A percentile compares a stretch with the other conserved stretches of the same genome.
These are phyloP conservation scores for Talaromyces proteolyticus DNA, from an alignment of 495 filamentous ascomycete species.

Conservation along the genomic window DNA sequence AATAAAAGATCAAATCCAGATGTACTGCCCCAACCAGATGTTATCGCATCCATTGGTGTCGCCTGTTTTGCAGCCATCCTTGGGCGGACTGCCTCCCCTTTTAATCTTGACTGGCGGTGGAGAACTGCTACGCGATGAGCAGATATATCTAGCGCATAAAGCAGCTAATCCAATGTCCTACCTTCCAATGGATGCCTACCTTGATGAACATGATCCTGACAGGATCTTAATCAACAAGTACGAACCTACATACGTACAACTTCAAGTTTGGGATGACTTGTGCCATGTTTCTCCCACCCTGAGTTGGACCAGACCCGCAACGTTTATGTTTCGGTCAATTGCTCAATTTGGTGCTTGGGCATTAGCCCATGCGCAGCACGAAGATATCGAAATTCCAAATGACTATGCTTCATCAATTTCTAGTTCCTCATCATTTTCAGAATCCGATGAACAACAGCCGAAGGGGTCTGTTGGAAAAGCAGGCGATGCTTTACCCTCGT, in stretches of 20 bases:
- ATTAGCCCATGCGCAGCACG: constrained; percentile 73
- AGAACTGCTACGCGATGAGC: constrained; percentile 86
- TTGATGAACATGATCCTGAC: constrained; percentile 58
- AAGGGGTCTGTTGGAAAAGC: constrained; percentile 60
- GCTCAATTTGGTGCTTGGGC: constrained; percentile 92
- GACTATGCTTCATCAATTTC: constrained; percentile 75
- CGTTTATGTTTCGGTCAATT: constrained; percentile 86
- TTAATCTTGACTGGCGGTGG: constrained; percentile 82
- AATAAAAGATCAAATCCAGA: constrained; percentile 89
- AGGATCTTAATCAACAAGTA: constrained; percentile 53
- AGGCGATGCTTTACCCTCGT: constrained; percentile 74
- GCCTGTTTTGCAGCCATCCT: constrained; percentile 74
- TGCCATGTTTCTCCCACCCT: constrained; percentile 90
- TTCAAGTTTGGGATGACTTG: constrained; percentile 95
- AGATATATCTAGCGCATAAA: constrained; percentile 93
- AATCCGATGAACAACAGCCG: constrained; percentile 29
- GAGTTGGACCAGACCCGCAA: constrained; percentile 89
- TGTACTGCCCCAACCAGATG: constrained; percentile 87
- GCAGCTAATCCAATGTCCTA: constrained; percentile 75
- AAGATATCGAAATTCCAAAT: constrained; percentile 70
- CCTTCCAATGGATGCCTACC: constrained; percentile 56
- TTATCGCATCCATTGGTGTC: constrained; percentile 86
- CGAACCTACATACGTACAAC: constrained; percentile 79
- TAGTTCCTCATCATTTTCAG: constrained; percentile 34
- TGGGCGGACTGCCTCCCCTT: constrained; percentile 84